phyloP scores from a whole-genome alignment of 176 grass and related monocot genomes.

The Avena insularis region DNA sequence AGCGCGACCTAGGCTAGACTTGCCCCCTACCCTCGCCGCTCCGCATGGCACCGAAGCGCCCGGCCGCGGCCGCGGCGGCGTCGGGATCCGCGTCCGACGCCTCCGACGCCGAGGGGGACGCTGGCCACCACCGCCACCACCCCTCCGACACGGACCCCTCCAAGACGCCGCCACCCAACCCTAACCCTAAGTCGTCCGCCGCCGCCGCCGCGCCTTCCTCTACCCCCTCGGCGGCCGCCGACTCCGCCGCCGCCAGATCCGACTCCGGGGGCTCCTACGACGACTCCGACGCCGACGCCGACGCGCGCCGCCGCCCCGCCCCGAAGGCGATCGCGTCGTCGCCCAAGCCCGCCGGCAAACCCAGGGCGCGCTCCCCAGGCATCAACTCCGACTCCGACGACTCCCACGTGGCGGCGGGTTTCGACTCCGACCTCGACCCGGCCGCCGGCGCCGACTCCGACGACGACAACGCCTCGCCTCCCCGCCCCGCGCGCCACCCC shows the following conservation, averaged over 20 bases:
- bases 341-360: constrained; percentile 27
- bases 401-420: constrained; percentile 21
- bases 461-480: constrained; percentile 44
- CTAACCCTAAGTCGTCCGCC: constrained; percentile 39
- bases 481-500: constrained; percentile 42
- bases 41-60: constrained; percentile 68
- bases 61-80: constrained; percentile 24
- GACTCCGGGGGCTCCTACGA: constrained; percentile 52
- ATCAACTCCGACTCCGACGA: constrained; percentile 43
- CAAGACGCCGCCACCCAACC: constrained; percentile 54
- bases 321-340: constrained; percentile 1
- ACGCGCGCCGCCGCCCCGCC: constrained; percentile 7
- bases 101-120: constrained; percentile 49
- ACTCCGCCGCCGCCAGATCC: constrained; percentile 39
- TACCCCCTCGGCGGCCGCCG: not conserved
- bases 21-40: not conserved
- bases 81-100: constrained; percentile 46
- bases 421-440: constrained; percentile 39
- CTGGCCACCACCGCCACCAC: not conserved
- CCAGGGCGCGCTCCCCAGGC: constrained; percentile 36
- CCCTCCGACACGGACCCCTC: constrained; percentile 43
- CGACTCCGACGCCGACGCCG: constrained; percentile 15
- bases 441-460: constrained; percentile 41
- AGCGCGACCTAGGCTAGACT: not conserved
- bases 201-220: constrained; percentile 10